These are phyloP conservation scores for Aspergillus calidoustus DNA, from an alignment of 2,329 filamentous ascomycete genomes.

Conservation along the genomic window DNA sequence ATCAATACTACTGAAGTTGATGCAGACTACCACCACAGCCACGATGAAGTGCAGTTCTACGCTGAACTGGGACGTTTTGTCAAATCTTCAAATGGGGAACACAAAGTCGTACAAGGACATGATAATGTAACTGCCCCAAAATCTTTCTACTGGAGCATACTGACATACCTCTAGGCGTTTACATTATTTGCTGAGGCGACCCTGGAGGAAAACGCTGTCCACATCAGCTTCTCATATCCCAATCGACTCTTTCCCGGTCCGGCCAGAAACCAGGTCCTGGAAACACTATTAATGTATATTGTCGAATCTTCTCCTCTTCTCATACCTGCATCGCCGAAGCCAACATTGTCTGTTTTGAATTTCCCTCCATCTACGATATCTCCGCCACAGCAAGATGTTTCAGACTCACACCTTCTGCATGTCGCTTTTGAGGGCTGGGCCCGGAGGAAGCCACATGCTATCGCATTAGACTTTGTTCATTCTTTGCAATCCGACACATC, in stretches of 20 bases:
- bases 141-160: neutral
- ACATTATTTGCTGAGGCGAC: conserved; percentile 18
- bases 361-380: conserved; percentile 32
- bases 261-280: conserved; percentile 28
- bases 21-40: conserved; percentile 16
- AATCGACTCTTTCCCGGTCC: conserved; percentile 24
- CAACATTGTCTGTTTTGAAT: conserved; percentile 31
- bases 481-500: conserved; percentile 25
- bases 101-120: conserved; percentile 1
- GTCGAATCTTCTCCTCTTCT: conserved; percentile 20
- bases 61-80: conserved; percentile 23
- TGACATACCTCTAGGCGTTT: conserved; percentile 25
- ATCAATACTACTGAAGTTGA: conserved; percentile 20
- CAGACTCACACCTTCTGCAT: conserved; percentile 28
- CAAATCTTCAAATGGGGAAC: conserved; percentile 25
- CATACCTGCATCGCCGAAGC: conserved; percentile 9
- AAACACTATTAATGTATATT: conserved; percentile 22
- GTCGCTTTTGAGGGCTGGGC: conserved; percentile 33
- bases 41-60: conserved; percentile 29
- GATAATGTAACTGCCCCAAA: conserved; percentile 17
- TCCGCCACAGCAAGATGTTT: conserved; percentile 17
- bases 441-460: conserved; percentile 25
- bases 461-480: conserved; percentile 35
- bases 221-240: conserved; percentile 27
- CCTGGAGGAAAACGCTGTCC: conserved; percentile 4